Evolutionary conservation across 106 monocot species (phyloP).

Genomic region (Triglochin maritima): DNA sequence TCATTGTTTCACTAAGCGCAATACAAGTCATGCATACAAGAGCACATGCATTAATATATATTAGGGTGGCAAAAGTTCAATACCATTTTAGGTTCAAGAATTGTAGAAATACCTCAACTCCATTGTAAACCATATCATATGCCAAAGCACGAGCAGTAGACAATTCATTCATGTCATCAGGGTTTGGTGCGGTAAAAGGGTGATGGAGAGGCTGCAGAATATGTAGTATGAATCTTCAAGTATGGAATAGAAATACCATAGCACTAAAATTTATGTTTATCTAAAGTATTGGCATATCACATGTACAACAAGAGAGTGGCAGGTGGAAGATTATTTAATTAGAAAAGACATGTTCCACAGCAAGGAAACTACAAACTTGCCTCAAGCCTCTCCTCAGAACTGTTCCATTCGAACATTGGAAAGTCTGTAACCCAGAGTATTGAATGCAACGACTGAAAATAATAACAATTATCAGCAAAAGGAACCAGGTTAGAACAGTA

Average conservation of each 20-base stretch:
- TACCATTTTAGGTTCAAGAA: too few relatives aligned
- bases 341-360: not conserved
- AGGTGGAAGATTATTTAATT: too few relatives aligned
- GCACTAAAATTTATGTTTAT: too few relatives aligned
- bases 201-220: slow-evolving; percentile 74
- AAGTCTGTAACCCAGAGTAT: slow-evolving; percentile 96
- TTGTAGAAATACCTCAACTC: slow-evolving; percentile 56
- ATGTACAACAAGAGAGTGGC: too few relatives aligned
- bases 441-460: slow-evolving; percentile 64
- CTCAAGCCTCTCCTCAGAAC: slow-evolving; percentile 78
- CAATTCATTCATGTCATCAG: slow-evolving; percentile 78
- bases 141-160: slow-evolving; percentile 85
- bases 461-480: not conserved
- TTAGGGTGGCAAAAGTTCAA: too few relatives aligned
- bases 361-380: slow-evolving; percentile 8
- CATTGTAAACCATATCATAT: slow-evolving; percentile 99
- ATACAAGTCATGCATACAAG: too few relatives aligned
- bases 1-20: too few relatives aligned
- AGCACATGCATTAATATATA: too few relatives aligned
- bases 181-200: slow-evolving; percentile 95
- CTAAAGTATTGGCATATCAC: too few relatives aligned
- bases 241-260: too few relatives aligned
- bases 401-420: slow-evolving; percentile 99
- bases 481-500: not conserved
- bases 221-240: too few relatives aligned